These are phyloP conservation scores for Beauveria sp. DNA, from an alignment of 2,329 filamentous ascomycete genomes.

Conservation along the genomic window DNA sequence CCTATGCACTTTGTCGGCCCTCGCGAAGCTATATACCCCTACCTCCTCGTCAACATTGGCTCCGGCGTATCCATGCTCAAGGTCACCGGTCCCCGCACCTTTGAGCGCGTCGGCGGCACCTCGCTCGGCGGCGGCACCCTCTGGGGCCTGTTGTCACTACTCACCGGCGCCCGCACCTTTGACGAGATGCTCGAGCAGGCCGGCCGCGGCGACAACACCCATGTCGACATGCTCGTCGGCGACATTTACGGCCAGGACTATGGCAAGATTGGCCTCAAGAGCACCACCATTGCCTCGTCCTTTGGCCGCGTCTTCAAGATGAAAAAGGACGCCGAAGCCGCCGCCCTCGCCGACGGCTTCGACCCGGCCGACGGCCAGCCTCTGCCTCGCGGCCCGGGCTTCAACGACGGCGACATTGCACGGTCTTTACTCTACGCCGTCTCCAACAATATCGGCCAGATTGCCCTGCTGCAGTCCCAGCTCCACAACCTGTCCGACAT, in stretches of 20 bases:
- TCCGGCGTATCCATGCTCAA: conserved; percentile 97
- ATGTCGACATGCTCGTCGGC: conserved; percentile 93
- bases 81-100: conserved; percentile 80
- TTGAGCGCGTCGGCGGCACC: conserved; percentile 86
- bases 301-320: conserved; percentile 96
- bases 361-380: conserved; percentile 20
- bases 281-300: conserved; percentile 87
- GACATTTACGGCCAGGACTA: conserved; percentile 98
- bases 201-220: conserved; percentile 82
- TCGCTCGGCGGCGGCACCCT: conserved; percentile 94
- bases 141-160: conserved; percentile 85
- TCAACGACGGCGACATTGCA: conserved; percentile 78
- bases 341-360: conserved; percentile 40
- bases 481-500: conserved; percentile 88
- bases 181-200: conserved; percentile 95
- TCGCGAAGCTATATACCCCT: conserved; percentile 80
- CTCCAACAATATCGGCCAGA: conserved; percentile 96
- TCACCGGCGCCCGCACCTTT: conserved; percentile 92
- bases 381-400: conserved; percentile 37
- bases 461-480: conserved; percentile 93
- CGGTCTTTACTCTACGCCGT: conserved; percentile 89
- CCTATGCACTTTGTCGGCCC: conserved; percentile 84
- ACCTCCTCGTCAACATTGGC: conserved; percentile 95
- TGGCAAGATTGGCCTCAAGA: conserved; percentile 91
- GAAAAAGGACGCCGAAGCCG: conserved; percentile 74